Conservation (phyloP, 805 yeast species). For the Hanseniaspora vineae region DNA sequence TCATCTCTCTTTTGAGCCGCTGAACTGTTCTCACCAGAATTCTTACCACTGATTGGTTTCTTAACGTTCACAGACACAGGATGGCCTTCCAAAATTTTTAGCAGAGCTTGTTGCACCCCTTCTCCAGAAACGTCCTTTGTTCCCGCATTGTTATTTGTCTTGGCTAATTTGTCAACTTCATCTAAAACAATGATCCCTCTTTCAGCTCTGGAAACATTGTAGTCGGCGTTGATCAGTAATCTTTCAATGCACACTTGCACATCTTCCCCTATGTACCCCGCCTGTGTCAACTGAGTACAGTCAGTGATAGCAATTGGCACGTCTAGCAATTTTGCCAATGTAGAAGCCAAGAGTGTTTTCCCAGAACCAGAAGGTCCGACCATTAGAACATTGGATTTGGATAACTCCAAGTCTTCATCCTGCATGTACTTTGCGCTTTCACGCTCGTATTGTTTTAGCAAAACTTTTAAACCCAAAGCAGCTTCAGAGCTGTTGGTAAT, state of each 20-base stretch:
- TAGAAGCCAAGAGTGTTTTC: constrained; percentile 42
- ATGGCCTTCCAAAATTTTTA: constrained; percentile 47
- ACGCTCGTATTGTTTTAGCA: constrained; percentile 19
- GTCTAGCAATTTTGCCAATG: constrained; percentile 37
- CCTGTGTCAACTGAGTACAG: constrained; percentile 50
- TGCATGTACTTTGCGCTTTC: constrained; percentile 9
- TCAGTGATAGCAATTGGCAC: constrained; percentile 50
- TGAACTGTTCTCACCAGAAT: constrained; percentile 11
- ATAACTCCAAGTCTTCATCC: constrained; percentile 33
- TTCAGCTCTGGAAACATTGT: constrained; percentile 39
- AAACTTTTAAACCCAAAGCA: constrained; percentile 18
- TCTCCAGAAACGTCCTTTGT: constrained; percentile 51
- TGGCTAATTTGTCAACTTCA: constrained; percentile 46
- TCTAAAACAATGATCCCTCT: constrained; percentile 48
- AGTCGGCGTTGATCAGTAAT: constrained; percentile 35
- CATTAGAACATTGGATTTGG: constrained; percentile 42
- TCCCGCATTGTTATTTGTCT: constrained; percentile 33
- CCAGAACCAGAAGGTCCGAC: constrained; percentile 56
- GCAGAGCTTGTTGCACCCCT: constrained; percentile 49
- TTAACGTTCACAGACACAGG: constrained; percentile 35
- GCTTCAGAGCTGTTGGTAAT: constrained; percentile 18
- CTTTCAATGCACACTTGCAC: constrained; percentile 45
- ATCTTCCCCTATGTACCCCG: constrained; percentile 56
- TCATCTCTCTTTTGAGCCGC: constrained; percentile 26
- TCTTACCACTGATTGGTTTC: constrained; percentile 20